Evolutionary conservation across 2,329 filamentous ascomycete species (phyloP).

Genomic region (Colletotrichum tabaci): DNA sequence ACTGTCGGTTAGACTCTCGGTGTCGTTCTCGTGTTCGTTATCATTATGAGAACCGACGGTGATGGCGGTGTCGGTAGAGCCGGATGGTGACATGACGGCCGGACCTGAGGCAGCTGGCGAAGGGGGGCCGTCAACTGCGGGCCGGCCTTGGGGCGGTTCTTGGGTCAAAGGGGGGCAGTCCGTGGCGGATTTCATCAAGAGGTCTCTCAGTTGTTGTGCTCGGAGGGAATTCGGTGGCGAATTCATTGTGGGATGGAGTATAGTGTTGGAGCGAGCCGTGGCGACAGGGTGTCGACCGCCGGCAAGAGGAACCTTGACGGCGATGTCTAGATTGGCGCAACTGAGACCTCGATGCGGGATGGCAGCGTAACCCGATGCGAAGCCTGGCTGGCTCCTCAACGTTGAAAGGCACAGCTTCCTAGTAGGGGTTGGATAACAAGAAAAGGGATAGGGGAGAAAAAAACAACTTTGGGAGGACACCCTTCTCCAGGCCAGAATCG

Average conservation of each 20-base stretch:
- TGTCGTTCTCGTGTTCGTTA: conserved; percentile 47
- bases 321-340: background rate
- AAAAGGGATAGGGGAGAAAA: background rate
- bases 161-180: background rate
- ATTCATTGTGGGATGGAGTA: conserved; percentile 37
- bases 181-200: conserved; percentile 5
- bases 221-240: conserved; percentile 40
- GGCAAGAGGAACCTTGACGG: conserved; percentile 3
- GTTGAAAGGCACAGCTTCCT: background rate
- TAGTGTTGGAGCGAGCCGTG: background rate
- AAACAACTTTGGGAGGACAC: background rate
- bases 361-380: conserved; percentile 6
- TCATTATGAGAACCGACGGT: conserved; percentile 35
- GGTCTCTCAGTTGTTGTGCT: conserved; percentile 15
- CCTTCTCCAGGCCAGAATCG: conserved; percentile 15
- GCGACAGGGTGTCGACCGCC: background rate
- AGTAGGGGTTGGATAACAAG: background rate
- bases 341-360: background rate
- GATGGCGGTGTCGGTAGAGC: conserved; percentile 40
- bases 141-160: conserved; percentile 32
- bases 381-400: conserved; percentile 14
- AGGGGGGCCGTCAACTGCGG: conserved; percentile 24
- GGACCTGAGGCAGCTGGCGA: conserved; percentile 36
- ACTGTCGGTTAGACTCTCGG: conserved; percentile 58
- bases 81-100: conserved; percentile 28